A percentile compares a stretch with the other conserved stretches of the same genome.
These are phyloP conservation scores for Cyanodermella asteris DNA, from an alignment of 2,329 filamentous ascomycete species.

Conservation along the genomic window DNA sequence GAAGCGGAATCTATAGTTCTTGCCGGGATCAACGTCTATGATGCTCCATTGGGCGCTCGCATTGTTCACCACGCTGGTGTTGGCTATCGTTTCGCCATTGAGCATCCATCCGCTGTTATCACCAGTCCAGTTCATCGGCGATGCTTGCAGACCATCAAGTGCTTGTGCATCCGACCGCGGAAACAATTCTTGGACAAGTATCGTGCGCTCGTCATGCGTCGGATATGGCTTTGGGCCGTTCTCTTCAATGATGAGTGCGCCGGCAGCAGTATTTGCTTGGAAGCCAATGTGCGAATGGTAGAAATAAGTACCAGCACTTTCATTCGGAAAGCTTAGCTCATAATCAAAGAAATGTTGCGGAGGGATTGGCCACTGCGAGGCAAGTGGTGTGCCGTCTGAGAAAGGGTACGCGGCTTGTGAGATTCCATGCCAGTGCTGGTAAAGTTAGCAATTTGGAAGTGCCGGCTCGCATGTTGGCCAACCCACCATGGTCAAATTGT, in stretches of 20 bases:
- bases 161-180: slow-evolving; percentile 30
- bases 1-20: slow-evolving; percentile 39
- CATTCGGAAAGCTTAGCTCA: slow-evolving; percentile 30
- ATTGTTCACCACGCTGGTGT: slow-evolving; percentile 14
- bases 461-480: slow-evolving; percentile 1
- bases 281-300: slow-evolving; percentile 47
- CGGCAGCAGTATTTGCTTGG: slow-evolving; percentile 35
- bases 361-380: slow-evolving; percentile 44
- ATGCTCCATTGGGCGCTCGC: slow-evolving; percentile 21
- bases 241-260: slow-evolving; percentile 37
- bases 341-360: slow-evolving; percentile 44
- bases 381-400: slow-evolving; percentile 38
- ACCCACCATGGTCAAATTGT: slow-evolving; percentile 35
- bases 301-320: slow-evolving; percentile 41
- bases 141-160: slow-evolving; percentile 24
- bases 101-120: slow-evolving; percentile 35
- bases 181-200: slow-evolving; percentile 37
- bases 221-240: slow-evolving; percentile 26
- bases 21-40: slow-evolving; percentile 36
- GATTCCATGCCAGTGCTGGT: slow-evolving; percentile 46
- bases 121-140: slow-evolving; percentile 35
- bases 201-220: slow-evolving; percentile 39
- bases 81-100: slow-evolving; percentile 29
- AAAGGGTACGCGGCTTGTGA: slow-evolving; percentile 37
- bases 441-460: neutral